These are phyloP conservation scores for Cyberlindnera bimundalis DNA, from an alignment of 805 yeast genomes.

Conservation along the genomic window DNA sequence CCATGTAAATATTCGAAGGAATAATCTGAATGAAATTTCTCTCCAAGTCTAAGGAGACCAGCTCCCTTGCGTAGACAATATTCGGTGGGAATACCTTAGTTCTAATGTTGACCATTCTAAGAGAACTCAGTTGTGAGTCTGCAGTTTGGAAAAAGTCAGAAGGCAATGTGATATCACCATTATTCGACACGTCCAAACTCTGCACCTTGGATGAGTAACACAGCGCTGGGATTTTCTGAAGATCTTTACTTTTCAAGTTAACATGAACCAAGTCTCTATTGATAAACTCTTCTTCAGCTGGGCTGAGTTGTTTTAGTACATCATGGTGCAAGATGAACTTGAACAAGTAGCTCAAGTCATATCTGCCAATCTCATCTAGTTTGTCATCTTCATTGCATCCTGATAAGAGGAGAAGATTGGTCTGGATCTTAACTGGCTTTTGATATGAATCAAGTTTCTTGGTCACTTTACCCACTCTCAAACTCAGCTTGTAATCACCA, in stretches of 20 bases:
- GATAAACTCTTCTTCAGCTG: slow-evolving; percentile 67
- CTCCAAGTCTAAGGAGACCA: slow-evolving; percentile 68
- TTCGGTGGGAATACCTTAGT: slow-evolving; percentile 72
- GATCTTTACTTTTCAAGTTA: slow-evolving; percentile 64
- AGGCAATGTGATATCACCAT: slow-evolving; percentile 82
- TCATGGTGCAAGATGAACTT: slow-evolving; percentile 71
- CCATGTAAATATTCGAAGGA: slow-evolving; percentile 52
- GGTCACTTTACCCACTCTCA: slow-evolving; percentile 71
- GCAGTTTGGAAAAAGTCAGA: slow-evolving; percentile 76
- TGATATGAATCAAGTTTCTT: slow-evolving; percentile 71
- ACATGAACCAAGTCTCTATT: slow-evolving; percentile 69
- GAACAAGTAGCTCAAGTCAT: slow-evolving; percentile 77
- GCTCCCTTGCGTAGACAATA: slow-evolving; percentile 62
- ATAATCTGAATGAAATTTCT: slow-evolving; percentile 70
- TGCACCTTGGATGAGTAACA: slow-evolving; percentile 81
- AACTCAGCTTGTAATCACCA: slow-evolving; percentile 71
- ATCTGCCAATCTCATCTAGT: slow-evolving; percentile 73
- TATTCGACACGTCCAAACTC: slow-evolving; percentile 76
- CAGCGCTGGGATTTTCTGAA: slow-evolving; percentile 81
- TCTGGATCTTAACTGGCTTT: slow-evolving; percentile 73
- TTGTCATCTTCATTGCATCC: slow-evolving; percentile 82
- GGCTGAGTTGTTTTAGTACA: slow-evolving; percentile 54
- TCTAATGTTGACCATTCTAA: slow-evolving; percentile 70
- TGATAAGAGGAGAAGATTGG: slow-evolving; percentile 64
- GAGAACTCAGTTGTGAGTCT: slow-evolving; percentile 63